Evolutionary conservation across 1,139 yeast species (phyloP).

Genomic region (Geotrichum restrictum): DNA sequence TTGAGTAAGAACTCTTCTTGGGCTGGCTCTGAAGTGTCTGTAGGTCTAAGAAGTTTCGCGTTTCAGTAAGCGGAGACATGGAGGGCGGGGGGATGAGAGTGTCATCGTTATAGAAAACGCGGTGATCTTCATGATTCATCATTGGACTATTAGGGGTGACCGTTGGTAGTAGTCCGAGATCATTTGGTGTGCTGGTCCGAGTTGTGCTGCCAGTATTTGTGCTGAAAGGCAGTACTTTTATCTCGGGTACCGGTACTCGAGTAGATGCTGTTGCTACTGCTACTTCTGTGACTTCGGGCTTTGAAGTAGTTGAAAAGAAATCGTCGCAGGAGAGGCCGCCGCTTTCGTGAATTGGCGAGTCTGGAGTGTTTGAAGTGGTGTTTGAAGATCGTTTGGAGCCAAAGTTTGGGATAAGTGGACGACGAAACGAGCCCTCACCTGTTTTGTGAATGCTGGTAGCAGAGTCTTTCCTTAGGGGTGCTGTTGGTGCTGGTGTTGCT

Average conservation of each 20-base stretch:
- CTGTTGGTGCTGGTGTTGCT: background rate
- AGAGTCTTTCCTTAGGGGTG: background rate
- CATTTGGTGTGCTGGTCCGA: too few relatives aligned
- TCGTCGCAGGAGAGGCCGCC: constrained; percentile 14
- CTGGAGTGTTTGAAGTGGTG: background rate
- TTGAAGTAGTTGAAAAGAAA: constrained; percentile 3
- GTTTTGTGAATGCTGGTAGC: background rate
- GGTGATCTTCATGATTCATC: constrained; percentile 7
- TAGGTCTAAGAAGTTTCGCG: background rate
- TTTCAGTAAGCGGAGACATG: constrained; percentile 11
- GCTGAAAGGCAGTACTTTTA: too few relatives aligned
- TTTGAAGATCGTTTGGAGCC: background rate
- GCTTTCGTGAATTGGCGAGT: background rate
- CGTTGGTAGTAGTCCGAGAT: too few relatives aligned
- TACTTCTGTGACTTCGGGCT: too few relatives aligned
- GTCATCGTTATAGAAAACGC: constrained; percentile 14
- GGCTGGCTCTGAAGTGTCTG: constrained; percentile 1
- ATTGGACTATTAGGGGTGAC: background rate
- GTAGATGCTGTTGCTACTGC: background rate
- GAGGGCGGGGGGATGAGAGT: constrained; percentile 17
- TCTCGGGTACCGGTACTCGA: background rate
- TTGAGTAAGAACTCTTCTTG: background rate
- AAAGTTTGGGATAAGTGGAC: background rate
- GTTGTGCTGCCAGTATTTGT: background rate
- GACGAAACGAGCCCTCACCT: too few relatives aligned